These are phyloP conservation scores for Aspergillus asperescens DNA, from an alignment of 495 filamentous ascomycete genomes.

Conservation along the genomic window DNA sequence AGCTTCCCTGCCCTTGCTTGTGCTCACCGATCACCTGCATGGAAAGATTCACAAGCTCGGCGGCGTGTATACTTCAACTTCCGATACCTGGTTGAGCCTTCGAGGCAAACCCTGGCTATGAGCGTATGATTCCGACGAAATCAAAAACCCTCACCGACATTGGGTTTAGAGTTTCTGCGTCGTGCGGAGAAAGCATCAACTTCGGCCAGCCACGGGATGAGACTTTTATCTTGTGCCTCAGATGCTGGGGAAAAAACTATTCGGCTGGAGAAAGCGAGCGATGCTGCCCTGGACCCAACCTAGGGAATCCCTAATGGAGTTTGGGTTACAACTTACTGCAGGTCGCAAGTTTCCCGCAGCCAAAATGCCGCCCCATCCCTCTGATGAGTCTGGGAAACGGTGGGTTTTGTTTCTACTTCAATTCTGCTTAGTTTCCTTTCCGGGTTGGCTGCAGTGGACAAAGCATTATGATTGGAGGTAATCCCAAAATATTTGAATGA, in stretches of 20 bases:
- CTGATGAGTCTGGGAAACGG: not conserved
- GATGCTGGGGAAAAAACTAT: not conserved
- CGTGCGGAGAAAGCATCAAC: slow-evolving; percentile 2
- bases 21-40: not conserved
- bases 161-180: not conserved
- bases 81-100: not conserved
- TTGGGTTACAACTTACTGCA: slow-evolving; percentile 4
- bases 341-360: slow-evolving; percentile 5
- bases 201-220: not conserved
- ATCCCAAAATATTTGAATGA: not conserved
- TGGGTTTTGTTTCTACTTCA: slow-evolving; percentile 5
- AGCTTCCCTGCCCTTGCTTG: not conserved
- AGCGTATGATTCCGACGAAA: not conserved
- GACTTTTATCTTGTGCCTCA: not conserved
- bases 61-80: not conserved
- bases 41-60: not conserved
- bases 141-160: slow-evolving; percentile 9
- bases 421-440: slow-evolving; percentile 15
- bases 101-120: slow-evolving; percentile 1
- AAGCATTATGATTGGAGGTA: slow-evolving; percentile 19
- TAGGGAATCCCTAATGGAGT: not conserved
- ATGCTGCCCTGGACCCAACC: not conserved
- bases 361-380: not conserved
- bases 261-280: not conserved
- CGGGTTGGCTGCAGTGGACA: slow-evolving; percentile 13